Percentiles rank a stretch among this genome's conserved stretches.
Evolutionary conservation across 805 yeast genomes (phyloP).

Genomic region (Saccharomycopsis selenospora): DNA sequence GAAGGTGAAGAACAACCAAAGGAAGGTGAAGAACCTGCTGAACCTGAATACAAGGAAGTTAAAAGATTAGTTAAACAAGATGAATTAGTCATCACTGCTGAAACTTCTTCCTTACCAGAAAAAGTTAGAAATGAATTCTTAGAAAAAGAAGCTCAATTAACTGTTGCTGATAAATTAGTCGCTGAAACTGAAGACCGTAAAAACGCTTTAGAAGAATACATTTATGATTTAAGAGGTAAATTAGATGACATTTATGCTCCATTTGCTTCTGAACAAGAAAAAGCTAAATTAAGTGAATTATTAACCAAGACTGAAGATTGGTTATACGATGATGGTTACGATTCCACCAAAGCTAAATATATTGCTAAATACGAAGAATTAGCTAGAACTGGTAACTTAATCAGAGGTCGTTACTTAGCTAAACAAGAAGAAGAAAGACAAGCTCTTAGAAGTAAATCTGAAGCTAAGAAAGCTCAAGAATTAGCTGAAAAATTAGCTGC

Average conservation of each 20-base stretch:
- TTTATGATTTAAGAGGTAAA: conserved; percentile 94
- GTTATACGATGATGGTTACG: conserved; percentile 97
- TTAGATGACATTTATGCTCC: conserved; percentile 83
- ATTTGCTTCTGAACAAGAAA: conserved; percentile 89
- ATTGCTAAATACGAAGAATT: conserved; percentile 97
- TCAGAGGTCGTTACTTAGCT: conserved; percentile 89
- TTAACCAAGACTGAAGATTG: conserved; percentile 90
- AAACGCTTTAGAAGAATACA: conserved; percentile 97
- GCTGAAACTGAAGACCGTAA: conserved; percentile 98
- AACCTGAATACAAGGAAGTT: conserved; percentile 82
- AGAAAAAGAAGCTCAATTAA: conserved; percentile 80
- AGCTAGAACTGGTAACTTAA: conserved; percentile 88
- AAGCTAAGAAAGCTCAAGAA: conserved; percentile 75
- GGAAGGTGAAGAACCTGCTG: conserved; percentile 52
- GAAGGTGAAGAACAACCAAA: conserved; percentile 39
- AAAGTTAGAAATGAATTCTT: conserved; percentile 49
- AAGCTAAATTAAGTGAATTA: conserved; percentile 62
- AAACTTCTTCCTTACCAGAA: conserved; percentile 56
- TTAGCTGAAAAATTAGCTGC: conserved; percentile 82
- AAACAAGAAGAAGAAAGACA: conserved; percentile 95
- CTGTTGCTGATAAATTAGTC: conserved; percentile 88
- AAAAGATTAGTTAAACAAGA: conserved; percentile 91
- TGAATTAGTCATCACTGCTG: conserved; percentile 55
- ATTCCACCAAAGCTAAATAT: conserved; percentile 91
- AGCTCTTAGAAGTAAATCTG: conserved; percentile 77